phyloP scores from a whole-genome alignment of 305 asterid species.

The Fraxinus greggii region DNA sequence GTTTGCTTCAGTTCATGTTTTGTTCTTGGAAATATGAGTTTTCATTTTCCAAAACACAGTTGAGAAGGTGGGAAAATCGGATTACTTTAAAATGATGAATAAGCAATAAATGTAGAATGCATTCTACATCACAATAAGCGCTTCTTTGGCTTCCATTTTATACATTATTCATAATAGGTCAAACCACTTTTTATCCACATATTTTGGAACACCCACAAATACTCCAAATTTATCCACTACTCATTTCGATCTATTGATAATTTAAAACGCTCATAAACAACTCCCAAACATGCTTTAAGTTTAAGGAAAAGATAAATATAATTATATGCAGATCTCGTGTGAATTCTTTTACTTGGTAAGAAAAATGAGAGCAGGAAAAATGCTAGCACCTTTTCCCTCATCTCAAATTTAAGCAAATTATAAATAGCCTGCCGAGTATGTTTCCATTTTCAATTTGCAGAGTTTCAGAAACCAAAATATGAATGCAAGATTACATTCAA shows the following conservation, averaged over 20 bases:
- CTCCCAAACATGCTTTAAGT: background rate
- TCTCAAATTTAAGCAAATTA: conserved; percentile 8
- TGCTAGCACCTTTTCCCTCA: background rate
- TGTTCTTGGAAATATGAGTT: background rate
- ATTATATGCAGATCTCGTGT: background rate
- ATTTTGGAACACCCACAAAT: background rate
- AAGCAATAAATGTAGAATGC: background rate
- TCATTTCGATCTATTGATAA: background rate
- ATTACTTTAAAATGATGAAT: background rate
- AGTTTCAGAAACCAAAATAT: background rate
- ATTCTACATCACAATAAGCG: background rate
- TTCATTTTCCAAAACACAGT: background rate
- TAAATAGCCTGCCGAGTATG: background rate
- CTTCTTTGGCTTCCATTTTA: background rate
- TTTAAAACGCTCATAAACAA: too few species aligned
- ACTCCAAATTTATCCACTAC: background rate
- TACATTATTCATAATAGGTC: background rate
- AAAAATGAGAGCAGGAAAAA: background rate
- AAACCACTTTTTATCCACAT: background rate
- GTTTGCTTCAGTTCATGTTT: conserved; percentile 2
- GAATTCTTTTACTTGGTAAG: background rate
- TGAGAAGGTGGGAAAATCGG: background rate
- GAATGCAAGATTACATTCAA: conserved; percentile 12
- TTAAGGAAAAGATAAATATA: background rate
- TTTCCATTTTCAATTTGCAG: background rate